Percentiles rank a stretch among this genome's conserved stretches.
Conservation (phyloP, 768 basidiomycete species). For the Leccinum variicolor region DNA sequence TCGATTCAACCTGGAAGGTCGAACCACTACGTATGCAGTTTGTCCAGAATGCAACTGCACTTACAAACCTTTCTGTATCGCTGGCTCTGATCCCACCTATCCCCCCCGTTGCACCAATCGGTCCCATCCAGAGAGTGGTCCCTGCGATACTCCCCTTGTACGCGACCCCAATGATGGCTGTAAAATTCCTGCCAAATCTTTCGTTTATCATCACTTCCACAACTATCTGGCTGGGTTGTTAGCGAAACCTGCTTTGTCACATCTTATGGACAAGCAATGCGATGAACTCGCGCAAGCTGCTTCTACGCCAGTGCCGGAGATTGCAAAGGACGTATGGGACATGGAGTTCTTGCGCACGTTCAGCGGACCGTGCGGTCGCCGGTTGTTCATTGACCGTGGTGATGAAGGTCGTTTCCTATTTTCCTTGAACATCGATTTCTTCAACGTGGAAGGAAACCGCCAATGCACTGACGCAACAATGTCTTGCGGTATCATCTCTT, state of each 20-base stretch:
- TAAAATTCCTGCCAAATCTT: neutral
- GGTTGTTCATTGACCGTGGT: neutral
- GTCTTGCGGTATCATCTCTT: slow-evolving; percentile 31
- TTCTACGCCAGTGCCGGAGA: neutral
- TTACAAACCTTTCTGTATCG: neutral
- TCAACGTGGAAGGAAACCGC: slow-evolving; percentile 30
- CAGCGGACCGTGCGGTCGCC: neutral
- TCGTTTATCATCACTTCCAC: neutral
- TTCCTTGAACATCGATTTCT: slow-evolving; percentile 31
- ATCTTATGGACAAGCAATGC: neutral
- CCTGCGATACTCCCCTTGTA: neutral
- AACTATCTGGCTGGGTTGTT: neutral
- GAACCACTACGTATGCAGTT: neutral
- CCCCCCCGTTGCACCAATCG: neutral
- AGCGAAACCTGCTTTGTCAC: neutral
- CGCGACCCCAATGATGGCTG: neutral
- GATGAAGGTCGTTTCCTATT: slow-evolving; percentile 8
- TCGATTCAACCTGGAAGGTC: neutral
- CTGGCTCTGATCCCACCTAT: neutral
- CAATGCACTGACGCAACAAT: slow-evolving; percentile 23
- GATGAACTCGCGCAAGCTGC: neutral
- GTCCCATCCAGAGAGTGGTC: neutral
- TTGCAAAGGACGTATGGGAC: neutral
- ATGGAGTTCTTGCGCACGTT: neutral
- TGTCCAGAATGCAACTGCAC: neutral